Base-by-base conservation (phyloP, 495 filamentous ascomycete species). In the Penicillium paradoxum region DNA sequence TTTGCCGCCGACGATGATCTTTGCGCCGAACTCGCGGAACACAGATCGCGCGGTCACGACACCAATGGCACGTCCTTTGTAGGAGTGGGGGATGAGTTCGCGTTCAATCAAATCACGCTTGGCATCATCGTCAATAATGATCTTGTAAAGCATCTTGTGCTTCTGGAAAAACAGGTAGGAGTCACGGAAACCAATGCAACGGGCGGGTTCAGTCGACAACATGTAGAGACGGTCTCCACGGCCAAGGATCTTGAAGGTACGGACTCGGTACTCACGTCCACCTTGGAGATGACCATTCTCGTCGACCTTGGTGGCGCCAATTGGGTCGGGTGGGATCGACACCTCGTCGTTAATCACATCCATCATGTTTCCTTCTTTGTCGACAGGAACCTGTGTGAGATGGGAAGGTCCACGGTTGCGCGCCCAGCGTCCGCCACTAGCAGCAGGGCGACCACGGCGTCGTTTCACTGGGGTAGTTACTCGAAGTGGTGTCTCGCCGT, bases 121-220 rank as follows among this genome's bases (percentile, higher is more conserved):
- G 55, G 91, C 89, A 17, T 91, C 86, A 49, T 96, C 91, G 52
- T 90, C 89, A 57, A 96, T 85, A 57, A 96, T 93, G 62, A 97
- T 93, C 74, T 97, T 97, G 77, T 90, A 91, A 17, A 97, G 85
- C 62, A 90, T 83, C 64, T 86, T 88, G 73, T 97, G 91, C 66
- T 95, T 96, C 59, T 91, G 92, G 77, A 98, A 98, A 78, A 98
- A 98, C 14, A 98, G 79, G 66, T 98, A 98, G 51, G 88, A 93
- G 72, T 98, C 93, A 48, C 93, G 77, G 79, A 98, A 98, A 6
- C 93, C 93, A 43, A 95, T 92, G 61, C 93, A 98, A 51, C 93
- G 83, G 18, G 93, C 93, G 4, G 93, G 93, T 60, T 98, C 93
- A 2, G 93, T 98, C 2, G 91, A 96, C 62, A 98, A 74, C 93